Conservation (phyloP, 805 yeast genomes). For the Candida sanyiensis region DNA sequence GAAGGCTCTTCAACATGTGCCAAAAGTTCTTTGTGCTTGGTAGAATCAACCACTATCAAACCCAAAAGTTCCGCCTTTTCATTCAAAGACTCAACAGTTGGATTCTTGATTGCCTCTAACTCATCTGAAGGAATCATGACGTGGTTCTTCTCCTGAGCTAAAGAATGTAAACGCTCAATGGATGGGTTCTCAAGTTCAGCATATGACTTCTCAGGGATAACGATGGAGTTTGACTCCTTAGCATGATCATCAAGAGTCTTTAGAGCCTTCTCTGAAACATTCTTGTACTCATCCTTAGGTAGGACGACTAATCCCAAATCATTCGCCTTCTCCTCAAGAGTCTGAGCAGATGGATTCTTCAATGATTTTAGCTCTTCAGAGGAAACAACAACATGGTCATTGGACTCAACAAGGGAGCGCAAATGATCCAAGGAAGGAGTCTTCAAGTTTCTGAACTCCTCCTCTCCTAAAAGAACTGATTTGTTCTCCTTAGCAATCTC, state of each 20-base stretch:
- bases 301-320: background rate
- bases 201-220: background rate
- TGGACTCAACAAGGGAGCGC: background rate
- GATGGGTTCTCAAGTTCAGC: background rate
- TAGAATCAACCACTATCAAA: background rate
- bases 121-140: conserved; percentile 3
- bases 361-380: background rate
- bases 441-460: conserved; percentile 9
- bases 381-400: background rate
- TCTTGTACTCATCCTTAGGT: conserved; percentile 2
- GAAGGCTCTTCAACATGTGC: conserved; percentile 5
- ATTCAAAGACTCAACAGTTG: background rate
- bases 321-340: background rate
- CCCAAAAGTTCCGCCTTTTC: background rate
- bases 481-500: conserved; percentile 4
- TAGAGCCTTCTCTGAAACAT: background rate
- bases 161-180: background rate
- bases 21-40: conserved; percentile 9
- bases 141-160: conserved; percentile 4
- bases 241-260: conserved; percentile 1
- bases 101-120: conserved; percentile 2
- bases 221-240: background rate
- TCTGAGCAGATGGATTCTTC: background rate
- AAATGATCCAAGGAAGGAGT: conserved; percentile 14
- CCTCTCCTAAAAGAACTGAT: conserved; percentile 10